Evolutionary conservation across 2,329 filamentous ascomycete genomes (phyloP).

Genomic region (Coniochaeta hoffmannii): DNA sequence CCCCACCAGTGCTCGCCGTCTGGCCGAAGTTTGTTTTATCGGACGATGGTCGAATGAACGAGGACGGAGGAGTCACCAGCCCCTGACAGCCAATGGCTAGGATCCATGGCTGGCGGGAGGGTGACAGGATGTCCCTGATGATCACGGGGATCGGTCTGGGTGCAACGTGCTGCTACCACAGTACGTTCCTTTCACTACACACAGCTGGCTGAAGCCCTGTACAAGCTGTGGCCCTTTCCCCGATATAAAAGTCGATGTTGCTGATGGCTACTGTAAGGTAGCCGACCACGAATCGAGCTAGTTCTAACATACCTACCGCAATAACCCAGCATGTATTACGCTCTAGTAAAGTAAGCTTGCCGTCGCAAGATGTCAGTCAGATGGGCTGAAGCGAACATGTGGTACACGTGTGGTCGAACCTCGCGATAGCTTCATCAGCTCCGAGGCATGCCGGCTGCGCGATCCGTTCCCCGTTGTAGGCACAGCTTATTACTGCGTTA

Average conservation of each 20-base stretch:
- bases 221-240: too few species aligned
- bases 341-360: background rate
- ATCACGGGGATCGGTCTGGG: background rate
- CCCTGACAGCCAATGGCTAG: too few species aligned
- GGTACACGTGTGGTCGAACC: too few species aligned
- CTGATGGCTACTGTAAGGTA: background rate
- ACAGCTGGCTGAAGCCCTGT: too few species aligned
- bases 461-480: background rate
- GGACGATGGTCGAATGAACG: background rate
- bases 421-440: background rate
- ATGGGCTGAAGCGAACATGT: background rate
- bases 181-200: too few species aligned
- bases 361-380: background rate
- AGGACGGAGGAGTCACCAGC: too few species aligned
- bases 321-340: background rate
- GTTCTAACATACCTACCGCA: background rate
- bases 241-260: too few species aligned
- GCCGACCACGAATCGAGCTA: background rate
- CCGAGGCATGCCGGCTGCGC: background rate
- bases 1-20: too few species aligned
- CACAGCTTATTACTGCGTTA: background rate
- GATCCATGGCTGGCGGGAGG: background rate
- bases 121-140: constrained; percentile 3
- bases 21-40: background rate
- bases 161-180: too few species aligned